These are phyloP conservation scores for Incumbomyces lentus DNA, from an alignment of 2,329 filamentous ascomycete genomes.

Conservation along the genomic window DNA sequence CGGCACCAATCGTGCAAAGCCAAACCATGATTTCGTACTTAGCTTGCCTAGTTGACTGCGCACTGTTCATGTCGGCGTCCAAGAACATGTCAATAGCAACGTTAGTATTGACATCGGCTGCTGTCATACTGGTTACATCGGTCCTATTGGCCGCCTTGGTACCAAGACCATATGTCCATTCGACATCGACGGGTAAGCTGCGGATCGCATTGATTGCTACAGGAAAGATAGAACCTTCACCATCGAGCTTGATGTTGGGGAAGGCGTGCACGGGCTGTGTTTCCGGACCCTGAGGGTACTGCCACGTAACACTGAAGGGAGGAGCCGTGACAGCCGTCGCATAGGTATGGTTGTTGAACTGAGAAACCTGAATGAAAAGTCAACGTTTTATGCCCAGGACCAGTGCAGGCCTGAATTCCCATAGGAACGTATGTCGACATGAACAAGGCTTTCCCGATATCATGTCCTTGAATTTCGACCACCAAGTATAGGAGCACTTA, in stretches of 20 bases:
- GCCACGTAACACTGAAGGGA: slow-evolving; percentile 44
- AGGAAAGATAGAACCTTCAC: slow-evolving; percentile 32
- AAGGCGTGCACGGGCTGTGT: slow-evolving; percentile 44
- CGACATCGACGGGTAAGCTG: slow-evolving; percentile 35
- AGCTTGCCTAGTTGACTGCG: slow-evolving; percentile 30
- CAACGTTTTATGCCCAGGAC: background rate
- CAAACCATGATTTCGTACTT: slow-evolving; percentile 49
- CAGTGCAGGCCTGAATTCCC: background rate
- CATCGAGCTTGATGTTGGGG: slow-evolving; percentile 43
- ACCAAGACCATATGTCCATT: slow-evolving; percentile 43
- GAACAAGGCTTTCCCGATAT: too few relatives aligned
- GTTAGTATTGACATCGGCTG: slow-evolving; percentile 41
- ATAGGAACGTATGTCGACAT: too few relatives aligned
- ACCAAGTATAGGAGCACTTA: slow-evolving; percentile 26
- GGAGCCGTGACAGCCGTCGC: slow-evolving; percentile 38
- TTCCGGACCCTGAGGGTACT: slow-evolving; percentile 35
- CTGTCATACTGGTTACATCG: slow-evolving; percentile 26
- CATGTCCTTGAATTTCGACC: too few relatives aligned
- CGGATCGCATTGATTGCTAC: slow-evolving; percentile 30
- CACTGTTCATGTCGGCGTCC: slow-evolving; percentile 33
- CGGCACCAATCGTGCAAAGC: slow-evolving; percentile 40
- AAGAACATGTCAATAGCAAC: slow-evolving; percentile 52
- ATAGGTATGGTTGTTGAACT: slow-evolving; percentile 43
- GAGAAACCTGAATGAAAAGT: slow-evolving; percentile 32
- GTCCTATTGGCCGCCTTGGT: slow-evolving; percentile 30